phyloP scores from a whole-genome alignment of 1,284 basidiomycete species.

The Ustilago tritici region DNA sequence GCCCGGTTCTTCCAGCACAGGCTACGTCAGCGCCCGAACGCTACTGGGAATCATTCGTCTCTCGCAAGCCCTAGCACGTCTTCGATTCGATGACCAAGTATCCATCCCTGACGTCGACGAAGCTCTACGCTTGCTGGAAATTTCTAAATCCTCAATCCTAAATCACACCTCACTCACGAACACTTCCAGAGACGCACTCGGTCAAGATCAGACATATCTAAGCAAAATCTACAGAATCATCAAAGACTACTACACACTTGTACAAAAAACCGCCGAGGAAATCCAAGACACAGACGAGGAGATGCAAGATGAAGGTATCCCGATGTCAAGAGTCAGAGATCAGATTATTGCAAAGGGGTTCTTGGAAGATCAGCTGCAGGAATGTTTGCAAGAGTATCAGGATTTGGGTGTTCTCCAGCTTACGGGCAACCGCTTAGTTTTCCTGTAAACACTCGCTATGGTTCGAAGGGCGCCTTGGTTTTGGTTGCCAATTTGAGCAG shows the following conservation, averaged over 20 bases:
- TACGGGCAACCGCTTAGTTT: conserved; percentile 21
- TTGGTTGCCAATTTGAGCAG: too few relatives aligned
- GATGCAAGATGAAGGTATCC: conserved; percentile 7
- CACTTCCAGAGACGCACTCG: conserved; percentile 18
- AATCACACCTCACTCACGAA: conserved; percentile 27
- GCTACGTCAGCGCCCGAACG: conserved; percentile 95
- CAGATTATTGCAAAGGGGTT: conserved; percentile 46
- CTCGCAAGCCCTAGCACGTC: conserved; percentile 90
- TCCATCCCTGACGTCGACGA: conserved; percentile 92
- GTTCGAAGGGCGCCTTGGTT: too few relatives aligned
- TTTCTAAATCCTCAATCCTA: conserved; percentile 86
- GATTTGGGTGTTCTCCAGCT: conserved; percentile 45
- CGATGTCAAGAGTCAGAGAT: conserved; percentile 12
- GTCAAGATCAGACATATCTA: conserved; percentile 52
- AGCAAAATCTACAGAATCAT: conserved; percentile 67
- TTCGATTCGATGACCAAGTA: conserved; percentile 85
- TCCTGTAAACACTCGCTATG: conserved; percentile 13
- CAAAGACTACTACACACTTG: conserved; percentile 49
- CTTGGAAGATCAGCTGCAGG: conserved; percentile 53
- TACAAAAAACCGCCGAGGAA: background rate
- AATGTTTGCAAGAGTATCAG: conserved; percentile 48
- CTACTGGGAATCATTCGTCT: conserved; percentile 93
- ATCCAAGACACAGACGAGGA: conserved; percentile 16
- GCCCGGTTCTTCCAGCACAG: conserved; percentile 9
- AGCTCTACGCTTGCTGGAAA: conserved; percentile 94